phyloP scores from a whole-genome alignment of 148 eudicot species.

The Diospyros lotus region DNA sequence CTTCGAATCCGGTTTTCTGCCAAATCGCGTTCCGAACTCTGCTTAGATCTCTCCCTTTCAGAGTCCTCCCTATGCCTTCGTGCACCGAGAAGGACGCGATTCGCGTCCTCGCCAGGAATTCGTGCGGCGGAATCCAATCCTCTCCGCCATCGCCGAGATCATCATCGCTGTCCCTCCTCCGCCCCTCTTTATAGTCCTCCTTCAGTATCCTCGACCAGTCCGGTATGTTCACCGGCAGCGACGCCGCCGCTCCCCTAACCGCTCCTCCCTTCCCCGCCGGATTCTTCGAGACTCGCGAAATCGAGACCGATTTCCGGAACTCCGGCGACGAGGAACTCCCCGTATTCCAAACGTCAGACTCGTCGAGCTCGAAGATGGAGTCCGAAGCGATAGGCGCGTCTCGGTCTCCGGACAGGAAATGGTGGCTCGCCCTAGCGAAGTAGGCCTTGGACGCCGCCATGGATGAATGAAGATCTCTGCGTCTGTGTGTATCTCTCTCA shows the following conservation, averaged over 20 bases:
- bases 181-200: slow-evolving; percentile 20
- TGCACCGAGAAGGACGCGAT: slow-evolving; percentile 36
- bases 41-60: slow-evolving; percentile 45
- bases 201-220: slow-evolving; percentile 52
- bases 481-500: neutral
- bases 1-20: slow-evolving; percentile 43
- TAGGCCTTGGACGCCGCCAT: slow-evolving; percentile 34
- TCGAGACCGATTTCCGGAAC: slow-evolving; percentile 5
- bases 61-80: slow-evolving; percentile 41
- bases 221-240: slow-evolving; percentile 46
- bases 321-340: slow-evolving; percentile 20
- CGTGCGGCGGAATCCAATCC: slow-evolving; percentile 38
- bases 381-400: neutral
- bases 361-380: slow-evolving; percentile 36
- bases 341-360: slow-evolving; percentile 46
- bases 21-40: slow-evolving; percentile 42
- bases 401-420: slow-evolving; percentile 20
- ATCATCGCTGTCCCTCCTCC: neutral
- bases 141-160: slow-evolving; percentile 7
- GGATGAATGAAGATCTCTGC: neutral
- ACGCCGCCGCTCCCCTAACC: slow-evolving; percentile 20
- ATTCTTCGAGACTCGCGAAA: neutral
- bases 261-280: slow-evolving; percentile 1
- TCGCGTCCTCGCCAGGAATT: slow-evolving; percentile 31
- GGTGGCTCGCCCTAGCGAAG: slow-evolving; percentile 27